Base-by-base conservation (phyloP, 768 basidiomycete genomes). In the Tulasnella sp. region DNA sequence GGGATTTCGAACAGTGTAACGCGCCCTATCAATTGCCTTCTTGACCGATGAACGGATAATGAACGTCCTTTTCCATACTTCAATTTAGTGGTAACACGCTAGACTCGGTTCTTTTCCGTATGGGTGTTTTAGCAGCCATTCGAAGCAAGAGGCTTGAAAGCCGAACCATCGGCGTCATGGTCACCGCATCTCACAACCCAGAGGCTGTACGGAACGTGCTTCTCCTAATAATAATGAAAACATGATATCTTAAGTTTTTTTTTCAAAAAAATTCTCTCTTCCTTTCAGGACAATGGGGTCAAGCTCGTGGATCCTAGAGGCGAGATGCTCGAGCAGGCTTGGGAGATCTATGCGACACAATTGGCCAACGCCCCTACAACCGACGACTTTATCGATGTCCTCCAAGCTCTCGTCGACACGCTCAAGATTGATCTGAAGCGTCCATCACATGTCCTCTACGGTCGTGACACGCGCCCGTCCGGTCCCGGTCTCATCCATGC, bases 161-260 rank as follows among this genome's bases (percentile, higher is more conserved):
- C 25, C 86, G 84, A 68, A 85, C 84, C 24, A 87, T 99, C 65
- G 96, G 96, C 15, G 89, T 98, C 21, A 98, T 99, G 96, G 85
- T 99, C 68, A 99, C 96, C 38, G 96, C 96, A 2, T 94, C 92
- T n/a, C 96, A 99, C 72, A 99, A 99, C 70, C 94, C 96, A n/a
- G 93, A 93, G 69, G 78, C 81, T 68, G 93, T 92, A 66, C 64
- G 79, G 52, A n/a, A n/a, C n/a, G n/a, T 27, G 43, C 4, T 44
- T 25, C 62, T 22, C 15, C 51, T 44, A 43, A 22, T 17, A 0
- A n/a, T 9, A n/a, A n/a, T n/a, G n/a, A n/a, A n/a, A n/a, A n/a
- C n/a, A n/a, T n/a, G n/a, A n/a, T n/a, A n/a, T n/a, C n/a, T n/a
- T n/a, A 9, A 25, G 9, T 4, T 7, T 25, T 25, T 43, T 19